Conservation (phyloP, 1,284 basidiomycete species). For the Apiotrichum montevideense region DNA sequence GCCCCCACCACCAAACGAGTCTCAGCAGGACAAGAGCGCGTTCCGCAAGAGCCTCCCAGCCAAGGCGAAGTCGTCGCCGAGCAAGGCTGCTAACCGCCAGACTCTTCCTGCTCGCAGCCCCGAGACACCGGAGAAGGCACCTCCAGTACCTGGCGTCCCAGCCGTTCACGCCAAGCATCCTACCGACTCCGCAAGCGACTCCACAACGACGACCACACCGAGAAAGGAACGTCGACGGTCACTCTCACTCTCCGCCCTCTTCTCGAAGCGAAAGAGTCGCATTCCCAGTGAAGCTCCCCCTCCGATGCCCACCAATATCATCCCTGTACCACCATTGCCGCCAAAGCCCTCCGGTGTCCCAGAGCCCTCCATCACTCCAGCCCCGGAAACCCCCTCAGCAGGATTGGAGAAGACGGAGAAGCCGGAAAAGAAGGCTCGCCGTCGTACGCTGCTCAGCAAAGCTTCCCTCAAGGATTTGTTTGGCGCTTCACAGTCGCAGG, state of each 20-base stretch:
- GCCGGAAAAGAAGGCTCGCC: conserved; percentile 3
- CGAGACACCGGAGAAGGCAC: neutral
- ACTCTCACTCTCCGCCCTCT: conserved; percentile 10
- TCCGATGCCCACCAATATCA: conserved; percentile 1
- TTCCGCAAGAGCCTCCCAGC: neutral
- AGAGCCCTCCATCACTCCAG: neutral
- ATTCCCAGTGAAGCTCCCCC: neutral
- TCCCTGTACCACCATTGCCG: neutral
- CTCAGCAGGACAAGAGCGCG: neutral
- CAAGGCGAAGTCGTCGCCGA: neutral
- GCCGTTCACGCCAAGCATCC: neutral
- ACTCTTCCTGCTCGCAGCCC: neutral
- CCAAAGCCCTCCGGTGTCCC: too few relatives aligned
- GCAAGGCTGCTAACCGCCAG: neutral
- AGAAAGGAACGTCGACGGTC: conserved; percentile 10
- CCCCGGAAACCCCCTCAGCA: neutral
- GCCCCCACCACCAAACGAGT: too few relatives aligned
- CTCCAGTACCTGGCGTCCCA: neutral
- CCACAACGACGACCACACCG: neutral
- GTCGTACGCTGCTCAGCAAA: conserved; percentile 5
- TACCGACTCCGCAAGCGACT: neutral
- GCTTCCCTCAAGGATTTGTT: conserved; percentile 13
- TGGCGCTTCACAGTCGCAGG: neutral
- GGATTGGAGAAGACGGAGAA: neutral
- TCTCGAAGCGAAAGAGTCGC: conserved; percentile 9